Evolutionary conservation across 768 basidiomycete genomes (phyloP), one percentile per base, ranked within the genome.

Genomic region (Panaeolus cyanescens): DNA sequence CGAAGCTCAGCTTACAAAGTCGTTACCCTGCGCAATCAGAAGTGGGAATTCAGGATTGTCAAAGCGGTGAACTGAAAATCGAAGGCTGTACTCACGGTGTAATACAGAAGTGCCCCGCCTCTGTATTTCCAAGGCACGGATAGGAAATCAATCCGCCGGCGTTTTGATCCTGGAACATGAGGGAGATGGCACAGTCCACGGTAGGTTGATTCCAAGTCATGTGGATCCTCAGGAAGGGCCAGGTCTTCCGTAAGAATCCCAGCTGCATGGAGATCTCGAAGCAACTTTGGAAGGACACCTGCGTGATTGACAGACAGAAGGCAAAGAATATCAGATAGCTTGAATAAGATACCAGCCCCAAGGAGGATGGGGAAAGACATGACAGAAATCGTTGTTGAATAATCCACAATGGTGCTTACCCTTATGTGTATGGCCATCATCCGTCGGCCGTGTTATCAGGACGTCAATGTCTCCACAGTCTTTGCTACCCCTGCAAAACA

Each of bases 381-480:
- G 17, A 12, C 13, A 12, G 15, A 28, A 28, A 17, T 6, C 1
- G 25, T 25, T 50, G 12, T 50, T 28, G 45, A 5, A 28, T 13
- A 30, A 12, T 50, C 19, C 56, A 17, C 25, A 42, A 22, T 36
- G 33, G n/a, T 40, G 61, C 76, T 56, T 67, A 87, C 94, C 92
- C 56, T 77, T 75, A 70, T 96, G 95, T 0, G 88, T 91, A 61
- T 75, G 80, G 0, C 92, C 92, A 65, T 96, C 93, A 2, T 79
- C 73, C 1, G 85, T 80, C 20, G 86, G 81, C 4, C 94, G 85
- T 2, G 93, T 93, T 63, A 98, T 87, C 59, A 97, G 72, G 53
- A 97, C 87, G 71, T 98, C 95, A 60, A 98, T 92, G 70, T 97
- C 96, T 2, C 96, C 96, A 59, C 92, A 95, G 58, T 88, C 87